phyloP scores from a whole-genome alignment of 768 basidiomycete species.

The Candolleomyces efflorescens region DNA sequence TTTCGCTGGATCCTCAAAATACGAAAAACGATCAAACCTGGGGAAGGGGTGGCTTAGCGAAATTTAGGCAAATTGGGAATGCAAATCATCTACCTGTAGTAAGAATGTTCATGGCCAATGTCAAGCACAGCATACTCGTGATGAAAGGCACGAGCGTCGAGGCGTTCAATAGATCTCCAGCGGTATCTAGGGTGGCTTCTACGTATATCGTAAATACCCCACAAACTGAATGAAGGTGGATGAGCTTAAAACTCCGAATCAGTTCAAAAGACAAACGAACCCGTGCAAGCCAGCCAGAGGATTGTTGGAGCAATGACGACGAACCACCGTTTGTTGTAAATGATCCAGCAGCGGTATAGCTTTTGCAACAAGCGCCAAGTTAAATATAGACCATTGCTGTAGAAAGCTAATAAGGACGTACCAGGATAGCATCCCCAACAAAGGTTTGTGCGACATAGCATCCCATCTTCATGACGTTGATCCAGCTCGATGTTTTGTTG shows the following conservation, averaged over 20 bases:
- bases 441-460: slow-evolving; percentile 39
- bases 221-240: slow-evolving; percentile 21
- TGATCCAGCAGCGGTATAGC: slow-evolving; percentile 36
- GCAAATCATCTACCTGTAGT: slow-evolving; percentile 25
- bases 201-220: slow-evolving; percentile 28
- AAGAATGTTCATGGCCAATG: slow-evolving; percentile 30
- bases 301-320: slow-evolving; percentile 25
- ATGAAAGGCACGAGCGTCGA: slow-evolving; percentile 30
- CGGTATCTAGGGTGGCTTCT: slow-evolving; percentile 24
- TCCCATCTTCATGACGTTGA: slow-evolving; percentile 39
- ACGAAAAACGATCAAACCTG: slow-evolving; percentile 33
- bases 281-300: slow-evolving; percentile 34
- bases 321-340: slow-evolving; percentile 28
- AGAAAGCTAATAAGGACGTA: slow-evolving; percentile 15
- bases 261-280: slow-evolving; percentile 12
- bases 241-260: neutral
- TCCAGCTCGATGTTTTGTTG: slow-evolving; percentile 30
- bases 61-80: neutral
- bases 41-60: neutral
- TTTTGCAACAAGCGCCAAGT: slow-evolving; percentile 8
- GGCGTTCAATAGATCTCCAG: slow-evolving; percentile 23
- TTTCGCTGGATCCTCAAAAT: slow-evolving; percentile 31
- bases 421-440: slow-evolving; percentile 40
- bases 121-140: slow-evolving; percentile 31
- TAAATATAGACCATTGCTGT: neutral